Percentiles rank a stretch among this genome's conserved stretches.
phyloP scores from a whole-genome alignment of 805 yeast genomes.

The Starmerella potacharoeniae region DNA sequence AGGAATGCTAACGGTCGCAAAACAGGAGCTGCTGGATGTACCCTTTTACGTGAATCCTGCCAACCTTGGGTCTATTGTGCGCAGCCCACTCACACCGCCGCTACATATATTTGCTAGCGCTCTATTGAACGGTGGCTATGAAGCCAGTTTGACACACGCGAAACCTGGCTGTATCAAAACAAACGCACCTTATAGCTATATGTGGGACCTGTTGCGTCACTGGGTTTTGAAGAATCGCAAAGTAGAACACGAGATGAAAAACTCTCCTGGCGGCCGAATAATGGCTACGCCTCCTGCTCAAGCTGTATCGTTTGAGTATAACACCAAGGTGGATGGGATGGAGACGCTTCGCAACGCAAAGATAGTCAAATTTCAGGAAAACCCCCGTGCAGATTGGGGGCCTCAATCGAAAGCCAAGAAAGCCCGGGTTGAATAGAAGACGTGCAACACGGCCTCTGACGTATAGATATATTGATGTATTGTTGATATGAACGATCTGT shows the following conservation, averaged over 20 bases:
- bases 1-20: conserved; percentile 86
- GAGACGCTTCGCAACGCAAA: conserved; percentile 59
- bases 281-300: conserved; percentile 24
- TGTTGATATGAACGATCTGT: background rate
- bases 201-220: conserved; percentile 61
- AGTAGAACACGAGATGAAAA: conserved; percentile 29
- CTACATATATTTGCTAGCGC: conserved; percentile 63
- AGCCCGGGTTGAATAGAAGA: conserved; percentile 3
- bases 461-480: background rate
- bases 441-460: background rate
- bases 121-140: conserved; percentile 69
- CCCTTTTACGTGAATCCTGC: conserved; percentile 83
- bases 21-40: conserved; percentile 46
- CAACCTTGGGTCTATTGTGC: conserved; percentile 59
- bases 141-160: conserved; percentile 82
- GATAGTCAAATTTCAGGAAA: conserved; percentile 78
- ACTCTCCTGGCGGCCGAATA: conserved; percentile 28
- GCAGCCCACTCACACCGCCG: conserved; percentile 71
- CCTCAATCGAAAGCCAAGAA: conserved; percentile 57
- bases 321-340: conserved; percentile 46
- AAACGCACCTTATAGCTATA: conserved; percentile 69
- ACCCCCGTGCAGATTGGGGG: conserved; percentile 95
- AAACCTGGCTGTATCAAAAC: conserved; percentile 78
- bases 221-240: conserved; percentile 40
- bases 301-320: conserved; percentile 43